phyloP scores from a whole-genome alignment of 2,329 filamentous ascomycete genomes.

The Ophiostoma himal-ulmi region DNA sequence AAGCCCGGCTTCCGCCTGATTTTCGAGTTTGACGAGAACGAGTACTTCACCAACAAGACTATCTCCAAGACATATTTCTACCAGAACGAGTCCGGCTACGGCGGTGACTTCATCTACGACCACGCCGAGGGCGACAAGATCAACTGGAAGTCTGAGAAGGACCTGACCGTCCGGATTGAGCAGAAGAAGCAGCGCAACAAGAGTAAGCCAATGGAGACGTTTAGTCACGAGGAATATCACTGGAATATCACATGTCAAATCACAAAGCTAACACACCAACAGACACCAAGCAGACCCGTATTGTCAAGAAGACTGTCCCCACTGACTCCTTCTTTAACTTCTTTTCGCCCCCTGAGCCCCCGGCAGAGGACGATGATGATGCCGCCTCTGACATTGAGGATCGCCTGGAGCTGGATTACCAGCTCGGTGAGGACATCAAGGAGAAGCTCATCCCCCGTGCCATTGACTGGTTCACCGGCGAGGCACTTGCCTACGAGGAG shows the following conservation, averaged over 20 bases:
- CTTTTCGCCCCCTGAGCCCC: constrained; percentile 91
- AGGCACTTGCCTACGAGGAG: constrained; percentile 95
- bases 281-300: constrained; percentile 99
- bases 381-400: constrained; percentile 90
- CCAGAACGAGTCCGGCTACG: constrained; percentile 97
- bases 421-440: constrained; percentile 98
- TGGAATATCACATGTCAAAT: no score
- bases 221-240: not conserved
- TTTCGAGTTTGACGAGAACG: constrained; percentile 93
- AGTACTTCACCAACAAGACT: constrained; percentile 95
- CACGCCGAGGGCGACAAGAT: constrained; percentile 98
- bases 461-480: constrained; percentile 98
- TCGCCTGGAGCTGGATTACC: constrained; percentile 95
- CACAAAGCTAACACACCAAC: constrained; percentile 21
- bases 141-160: constrained; percentile 89
- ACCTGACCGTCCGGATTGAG: constrained; percentile 89
- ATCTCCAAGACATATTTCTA: constrained; percentile 99
- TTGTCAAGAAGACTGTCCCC: constrained; percentile 98
- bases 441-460: constrained; percentile 98
- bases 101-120: constrained; percentile 98
- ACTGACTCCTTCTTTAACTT: constrained; percentile 99
- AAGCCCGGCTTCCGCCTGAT: constrained; percentile 97
- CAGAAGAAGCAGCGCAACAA: constrained; percentile 99
- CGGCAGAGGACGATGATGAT: constrained; percentile 65
- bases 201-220: constrained; percentile 54